Evolutionary conservation across 148 eudicot genomes (phyloP).

Genomic region (Diospyros lotus): DNA sequence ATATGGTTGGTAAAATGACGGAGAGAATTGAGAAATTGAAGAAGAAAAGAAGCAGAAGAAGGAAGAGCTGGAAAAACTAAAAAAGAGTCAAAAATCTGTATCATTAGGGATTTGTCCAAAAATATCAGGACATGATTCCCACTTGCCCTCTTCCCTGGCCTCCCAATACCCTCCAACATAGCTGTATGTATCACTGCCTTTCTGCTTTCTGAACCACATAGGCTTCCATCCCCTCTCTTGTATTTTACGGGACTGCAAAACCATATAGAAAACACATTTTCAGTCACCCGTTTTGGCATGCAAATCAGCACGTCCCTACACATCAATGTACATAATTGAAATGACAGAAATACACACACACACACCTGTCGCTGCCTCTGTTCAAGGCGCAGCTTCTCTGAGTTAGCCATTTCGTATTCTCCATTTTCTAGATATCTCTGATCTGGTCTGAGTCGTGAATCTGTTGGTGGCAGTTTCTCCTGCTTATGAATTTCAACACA

Average conservation of each 20-base stretch:
- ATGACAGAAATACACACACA: too few relatives aligned
- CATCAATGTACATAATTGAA: background rate
- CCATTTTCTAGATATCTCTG: slow-evolving; percentile 32
- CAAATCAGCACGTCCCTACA: background rate
- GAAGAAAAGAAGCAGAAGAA: too few relatives aligned
- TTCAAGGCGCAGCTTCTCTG: slow-evolving; percentile 30
- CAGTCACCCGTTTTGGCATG: background rate
- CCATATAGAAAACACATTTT: background rate
- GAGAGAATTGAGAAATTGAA: too few relatives aligned
- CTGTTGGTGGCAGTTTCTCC: slow-evolving; percentile 36
- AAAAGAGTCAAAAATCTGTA: slow-evolving; percentile 8
- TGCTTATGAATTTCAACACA: slow-evolving; percentile 3
- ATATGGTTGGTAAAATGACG: too few relatives aligned
- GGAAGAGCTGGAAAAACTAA: too few relatives aligned
- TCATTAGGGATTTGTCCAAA: slow-evolving; percentile 17
- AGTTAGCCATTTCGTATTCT: slow-evolving; percentile 22
- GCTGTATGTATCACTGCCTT: slow-evolving; percentile 12
- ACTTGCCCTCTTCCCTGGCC: slow-evolving; percentile 25
- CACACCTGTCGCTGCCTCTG: slow-evolving; percentile 31
- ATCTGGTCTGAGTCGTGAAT: slow-evolving; percentile 34
- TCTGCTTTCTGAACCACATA: slow-evolving; percentile 23
- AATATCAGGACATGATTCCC: slow-evolving; percentile 31
- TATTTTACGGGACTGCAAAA: slow-evolving; percentile 23
- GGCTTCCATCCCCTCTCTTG: slow-evolving; percentile 36
- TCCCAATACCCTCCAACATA: slow-evolving; percentile 33